These are phyloP conservation scores for Cubamyces sp. DNA, from an alignment of 768 basidiomycete genomes.

Conservation along the genomic window DNA sequence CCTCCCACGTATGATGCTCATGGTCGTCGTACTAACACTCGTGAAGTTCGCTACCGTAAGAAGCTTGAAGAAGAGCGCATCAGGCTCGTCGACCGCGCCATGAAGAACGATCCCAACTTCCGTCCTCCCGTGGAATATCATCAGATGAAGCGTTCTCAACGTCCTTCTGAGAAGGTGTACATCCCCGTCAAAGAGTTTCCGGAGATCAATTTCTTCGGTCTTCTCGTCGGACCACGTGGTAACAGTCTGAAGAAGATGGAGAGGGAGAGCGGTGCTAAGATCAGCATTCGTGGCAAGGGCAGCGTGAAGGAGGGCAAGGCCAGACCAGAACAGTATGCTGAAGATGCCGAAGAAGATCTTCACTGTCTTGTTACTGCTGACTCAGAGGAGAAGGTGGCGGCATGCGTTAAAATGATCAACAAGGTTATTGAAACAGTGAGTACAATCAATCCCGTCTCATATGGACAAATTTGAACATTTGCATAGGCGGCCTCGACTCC, in stretches of 20 bases:
- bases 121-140: constrained; percentile 97
- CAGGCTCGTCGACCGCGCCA: constrained; percentile 90
- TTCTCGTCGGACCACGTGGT: constrained; percentile 96
- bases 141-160: constrained; percentile 89
- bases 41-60: constrained; percentile 97
- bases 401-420: constrained; percentile 95
- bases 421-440: constrained; percentile 95
- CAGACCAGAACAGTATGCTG: constrained; percentile 89
- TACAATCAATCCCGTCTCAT: constrained; percentile 19
- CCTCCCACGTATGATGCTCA: constrained; percentile 97
- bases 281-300: constrained; percentile 97
- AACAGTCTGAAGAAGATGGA: constrained; percentile 99
- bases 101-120: constrained; percentile 98
- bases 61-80: constrained; percentile 93
- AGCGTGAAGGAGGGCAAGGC: constrained; percentile 99
- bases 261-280: constrained; percentile 95
- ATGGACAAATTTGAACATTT: constrained; percentile 8
- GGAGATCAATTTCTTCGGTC: constrained; percentile 99
- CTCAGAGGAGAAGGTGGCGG: constrained; percentile 85
- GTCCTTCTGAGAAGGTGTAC: constrained; percentile 97
- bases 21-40: constrained; percentile 97
- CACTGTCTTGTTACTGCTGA: constrained; percentile 97
- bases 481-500: constrained; percentile 94
- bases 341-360: constrained; percentile 98
- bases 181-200: constrained; percentile 99